Evolutionary conservation across 495 filamentous ascomycete species (phyloP).

Genomic region (Astrothelium macrocarpum): DNA sequence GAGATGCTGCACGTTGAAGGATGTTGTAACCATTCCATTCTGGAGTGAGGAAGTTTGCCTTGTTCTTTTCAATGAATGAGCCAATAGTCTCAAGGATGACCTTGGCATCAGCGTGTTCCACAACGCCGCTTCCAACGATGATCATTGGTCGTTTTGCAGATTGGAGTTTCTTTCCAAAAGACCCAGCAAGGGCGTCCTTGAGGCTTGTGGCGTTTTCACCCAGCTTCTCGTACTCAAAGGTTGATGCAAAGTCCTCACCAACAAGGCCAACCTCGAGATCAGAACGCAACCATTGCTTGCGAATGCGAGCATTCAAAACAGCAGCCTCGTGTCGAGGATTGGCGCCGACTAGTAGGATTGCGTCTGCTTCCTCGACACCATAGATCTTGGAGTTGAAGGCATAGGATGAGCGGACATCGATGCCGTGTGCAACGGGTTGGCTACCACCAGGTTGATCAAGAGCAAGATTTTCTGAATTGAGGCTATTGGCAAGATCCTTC

Average conservation of each 20-base stretch:
- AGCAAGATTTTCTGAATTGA: constrained; percentile 90
- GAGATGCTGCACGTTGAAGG: constrained; percentile 83
- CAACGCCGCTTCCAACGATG: constrained; percentile 79
- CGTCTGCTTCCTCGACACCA: constrained; percentile 88
- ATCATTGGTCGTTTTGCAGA: constrained; percentile 92
- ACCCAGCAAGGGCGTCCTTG: constrained; percentile 74
- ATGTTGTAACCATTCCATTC: constrained; percentile 98
- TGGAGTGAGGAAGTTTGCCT: constrained; percentile 70
- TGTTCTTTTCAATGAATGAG: constrained; percentile 82
- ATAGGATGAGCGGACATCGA: constrained; percentile 91
- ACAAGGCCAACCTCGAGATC: constrained; percentile 89
- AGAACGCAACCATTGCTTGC: constrained; percentile 94
- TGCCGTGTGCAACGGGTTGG: constrained; percentile 78
- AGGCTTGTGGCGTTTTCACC: constrained; percentile 65
- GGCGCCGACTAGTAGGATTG: constrained; percentile 82
- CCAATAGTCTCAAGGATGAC: constrained; percentile 86
- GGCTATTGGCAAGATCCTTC: constrained; percentile 92
- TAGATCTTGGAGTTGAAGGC: constrained; percentile 91
- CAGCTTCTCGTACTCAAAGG: constrained; percentile 86
- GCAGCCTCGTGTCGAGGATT: constrained; percentile 93
- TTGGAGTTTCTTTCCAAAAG: constrained; percentile 83
- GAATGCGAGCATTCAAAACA: constrained; percentile 87
- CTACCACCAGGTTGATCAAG: constrained; percentile 81
- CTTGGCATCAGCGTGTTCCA: constrained; percentile 83
- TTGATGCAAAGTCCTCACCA: constrained; percentile 82